A percentile compares a stretch with the other conserved stretches of the same genome.
phyloP scores from a whole-genome alignment of 1,139 yeast species.

The Candida tropicalis region DNA sequence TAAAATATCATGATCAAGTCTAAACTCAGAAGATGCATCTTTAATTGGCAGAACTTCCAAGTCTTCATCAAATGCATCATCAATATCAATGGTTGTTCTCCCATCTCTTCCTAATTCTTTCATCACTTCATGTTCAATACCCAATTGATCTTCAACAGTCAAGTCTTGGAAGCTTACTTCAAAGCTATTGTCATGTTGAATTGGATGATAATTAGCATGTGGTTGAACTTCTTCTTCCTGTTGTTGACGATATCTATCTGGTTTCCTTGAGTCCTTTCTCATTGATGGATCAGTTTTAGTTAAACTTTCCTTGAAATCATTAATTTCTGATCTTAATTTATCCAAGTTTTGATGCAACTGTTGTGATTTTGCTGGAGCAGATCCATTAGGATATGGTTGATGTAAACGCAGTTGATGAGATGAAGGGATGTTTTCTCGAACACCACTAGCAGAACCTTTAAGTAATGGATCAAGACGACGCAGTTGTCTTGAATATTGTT shows the following conservation, averaged over 20 bases:
- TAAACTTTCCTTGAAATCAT: slow-evolving; percentile 50
- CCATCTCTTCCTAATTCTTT: slow-evolving; percentile 15
- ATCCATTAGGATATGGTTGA: slow-evolving; percentile 18
- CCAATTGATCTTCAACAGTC: slow-evolving; percentile 44
- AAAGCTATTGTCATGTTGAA: slow-evolving; percentile 38
- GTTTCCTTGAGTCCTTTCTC: slow-evolving; percentile 5
- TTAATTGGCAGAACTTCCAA: slow-evolving; percentile 10
- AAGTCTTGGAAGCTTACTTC: slow-evolving; percentile 45
- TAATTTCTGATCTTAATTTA: slow-evolving; percentile 45
- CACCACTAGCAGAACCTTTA: slow-evolving; percentile 1
- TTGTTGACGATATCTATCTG: slow-evolving; percentile 1
- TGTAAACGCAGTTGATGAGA: slow-evolving; percentile 10
- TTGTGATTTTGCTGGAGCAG: slow-evolving; percentile 24
- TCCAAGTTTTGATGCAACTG: slow-evolving; percentile 48
- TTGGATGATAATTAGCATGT: slow-evolving; percentile 6
- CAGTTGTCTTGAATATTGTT: not conserved
- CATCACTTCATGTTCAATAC: slow-evolving; percentile 32
- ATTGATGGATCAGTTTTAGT: slow-evolving; percentile 27
- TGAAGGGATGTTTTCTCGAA: slow-evolving; percentile 4
- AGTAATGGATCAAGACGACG: slow-evolving; percentile 3
- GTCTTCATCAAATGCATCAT: slow-evolving; percentile 12
- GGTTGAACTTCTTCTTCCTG: slow-evolving; percentile 2
- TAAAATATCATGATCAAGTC: slow-evolving; percentile 10
- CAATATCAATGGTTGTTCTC: slow-evolving; percentile 8
- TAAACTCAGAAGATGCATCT: slow-evolving; percentile 6